phyloP scores from a whole-genome alignment of 1,284 basidiomycete genomes.

The Apiotrichum gamsii region DNA sequence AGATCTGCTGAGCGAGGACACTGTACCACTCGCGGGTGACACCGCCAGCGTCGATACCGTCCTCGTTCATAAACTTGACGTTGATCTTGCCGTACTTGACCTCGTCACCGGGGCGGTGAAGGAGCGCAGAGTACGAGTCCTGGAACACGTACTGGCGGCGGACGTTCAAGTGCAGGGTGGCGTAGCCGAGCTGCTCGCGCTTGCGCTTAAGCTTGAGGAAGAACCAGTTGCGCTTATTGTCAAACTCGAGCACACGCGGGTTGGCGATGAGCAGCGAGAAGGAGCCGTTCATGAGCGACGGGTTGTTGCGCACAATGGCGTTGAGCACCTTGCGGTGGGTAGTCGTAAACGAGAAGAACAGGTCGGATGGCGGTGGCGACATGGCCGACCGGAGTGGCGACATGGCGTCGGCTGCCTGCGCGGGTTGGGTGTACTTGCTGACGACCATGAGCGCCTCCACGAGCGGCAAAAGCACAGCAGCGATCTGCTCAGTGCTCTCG shows the following conservation, averaged over 20 bases:
- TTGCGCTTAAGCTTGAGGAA: slow-evolving; percentile 90
- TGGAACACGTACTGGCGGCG: slow-evolving; percentile 91
- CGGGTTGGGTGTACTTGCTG: slow-evolving; percentile 66
- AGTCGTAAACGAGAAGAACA: slow-evolving; percentile 92
- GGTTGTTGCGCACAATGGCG: slow-evolving; percentile 96
- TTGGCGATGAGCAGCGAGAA: slow-evolving; percentile 96
- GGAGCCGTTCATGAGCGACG: slow-evolving; percentile 93
- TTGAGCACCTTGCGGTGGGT: slow-evolving; percentile 91
- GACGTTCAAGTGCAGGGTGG: slow-evolving; percentile 83
- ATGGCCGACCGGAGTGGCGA: slow-evolving; percentile 53
- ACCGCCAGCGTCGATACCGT: slow-evolving; percentile 96
- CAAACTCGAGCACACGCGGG: slow-evolving; percentile 94
- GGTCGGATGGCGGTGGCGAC: slow-evolving; percentile 62
- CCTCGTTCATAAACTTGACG: slow-evolving; percentile 94
- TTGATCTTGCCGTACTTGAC: slow-evolving; percentile 98
- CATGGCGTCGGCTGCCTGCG: slow-evolving; percentile 36
- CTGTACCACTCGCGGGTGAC: slow-evolving; percentile 99
- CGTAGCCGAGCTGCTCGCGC: slow-evolving; percentile 62
- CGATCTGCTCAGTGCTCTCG: slow-evolving; percentile 73
- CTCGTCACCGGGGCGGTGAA: slow-evolving; percentile 85
- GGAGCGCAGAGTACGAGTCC: slow-evolving; percentile 90
- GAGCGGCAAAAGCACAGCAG: slow-evolving; percentile 80
- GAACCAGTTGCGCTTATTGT: slow-evolving; percentile 99
- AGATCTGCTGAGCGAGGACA: slow-evolving; percentile 95
- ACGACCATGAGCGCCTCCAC: slow-evolving; percentile 97